Conservation (phyloP, 2,329 filamentous ascomycete genomes). For the Colletotrichum spaethianum region DNA sequence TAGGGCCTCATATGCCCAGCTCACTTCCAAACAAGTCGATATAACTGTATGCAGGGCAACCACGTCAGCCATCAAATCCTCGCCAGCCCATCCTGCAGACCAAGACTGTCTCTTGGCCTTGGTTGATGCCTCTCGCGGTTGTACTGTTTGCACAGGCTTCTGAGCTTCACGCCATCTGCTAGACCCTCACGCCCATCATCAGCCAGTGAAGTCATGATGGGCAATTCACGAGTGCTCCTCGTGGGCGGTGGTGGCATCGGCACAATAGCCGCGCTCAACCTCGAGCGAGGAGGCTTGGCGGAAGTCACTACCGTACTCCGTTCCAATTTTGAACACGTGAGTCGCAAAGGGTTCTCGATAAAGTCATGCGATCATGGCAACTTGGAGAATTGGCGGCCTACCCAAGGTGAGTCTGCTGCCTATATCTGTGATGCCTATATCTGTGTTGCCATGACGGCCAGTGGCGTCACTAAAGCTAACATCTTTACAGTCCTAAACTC, state of each 20-base stretch:
- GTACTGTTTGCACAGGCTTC: background rate
- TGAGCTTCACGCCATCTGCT: background rate
- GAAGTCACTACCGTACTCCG: slow-evolving; percentile 68
- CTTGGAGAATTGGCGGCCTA: slow-evolving; percentile 64
- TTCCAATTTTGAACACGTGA: slow-evolving; percentile 67
- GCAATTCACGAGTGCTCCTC: slow-evolving; percentile 61
- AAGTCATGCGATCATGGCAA: slow-evolving; percentile 69
- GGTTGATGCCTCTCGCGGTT: background rate
- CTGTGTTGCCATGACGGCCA: background rate
- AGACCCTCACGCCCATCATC: background rate
- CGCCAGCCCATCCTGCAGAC: background rate
- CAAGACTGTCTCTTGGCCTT: background rate
- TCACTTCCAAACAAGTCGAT: background rate
- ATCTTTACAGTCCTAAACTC: slow-evolving; percentile 3
- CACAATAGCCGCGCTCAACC: slow-evolving; percentile 67
- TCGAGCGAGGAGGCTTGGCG: slow-evolving; percentile 66
- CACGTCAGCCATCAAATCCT: background rate
- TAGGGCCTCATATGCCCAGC: no score
- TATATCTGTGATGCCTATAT: background rate
- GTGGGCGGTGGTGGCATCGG: slow-evolving; percentile 70
- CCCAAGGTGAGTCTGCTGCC: slow-evolving; percentile 49
- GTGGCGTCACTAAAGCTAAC: background rate
- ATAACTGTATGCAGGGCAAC: background rate
- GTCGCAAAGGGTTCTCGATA: slow-evolving; percentile 65
- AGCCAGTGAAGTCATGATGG: background rate